Evolutionary conservation across 352 stramenopile genomes (phyloP).

Genomic region (Thalassiosira mediterranea): DNA sequence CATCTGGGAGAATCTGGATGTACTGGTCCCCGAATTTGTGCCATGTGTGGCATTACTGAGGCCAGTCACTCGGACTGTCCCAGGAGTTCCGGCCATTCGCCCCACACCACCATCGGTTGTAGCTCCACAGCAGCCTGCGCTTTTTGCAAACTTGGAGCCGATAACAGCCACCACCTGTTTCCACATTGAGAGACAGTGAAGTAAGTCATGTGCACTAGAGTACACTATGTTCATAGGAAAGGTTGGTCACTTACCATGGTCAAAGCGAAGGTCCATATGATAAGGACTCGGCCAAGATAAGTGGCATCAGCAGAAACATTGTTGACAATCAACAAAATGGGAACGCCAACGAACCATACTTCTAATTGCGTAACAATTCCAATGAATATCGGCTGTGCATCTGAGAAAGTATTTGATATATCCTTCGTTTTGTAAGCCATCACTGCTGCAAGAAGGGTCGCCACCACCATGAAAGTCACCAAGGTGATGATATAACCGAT

Average conservation of each 20-base stretch:
- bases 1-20: no score
- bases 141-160: neutral
- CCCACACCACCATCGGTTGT: no score
- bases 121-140: neutral
- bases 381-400: slow-evolving; percentile 8
- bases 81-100: no score
- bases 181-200: neutral
- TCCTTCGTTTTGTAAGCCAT: slow-evolving; percentile 16
- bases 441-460: neutral
- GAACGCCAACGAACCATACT: slow-evolving; percentile 9
- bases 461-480: neutral
- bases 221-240: no score
- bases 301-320: slow-evolving; percentile 9
- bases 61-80: no score
- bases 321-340: slow-evolving; percentile 5
- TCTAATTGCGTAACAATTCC: slow-evolving; percentile 5
- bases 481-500: neutral
- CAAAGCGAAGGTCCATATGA: neutral
- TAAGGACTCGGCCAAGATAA: slow-evolving; percentile 2
- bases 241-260: neutral
- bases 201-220: no score
- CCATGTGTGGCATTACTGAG: no score
- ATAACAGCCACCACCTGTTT: neutral
- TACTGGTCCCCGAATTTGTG: no score
- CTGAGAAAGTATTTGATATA: slow-evolving; percentile 7